Evolutionary conservation across 352 stramenopile species (phyloP).

Genomic region (Phytophthora crassamura): DNA sequence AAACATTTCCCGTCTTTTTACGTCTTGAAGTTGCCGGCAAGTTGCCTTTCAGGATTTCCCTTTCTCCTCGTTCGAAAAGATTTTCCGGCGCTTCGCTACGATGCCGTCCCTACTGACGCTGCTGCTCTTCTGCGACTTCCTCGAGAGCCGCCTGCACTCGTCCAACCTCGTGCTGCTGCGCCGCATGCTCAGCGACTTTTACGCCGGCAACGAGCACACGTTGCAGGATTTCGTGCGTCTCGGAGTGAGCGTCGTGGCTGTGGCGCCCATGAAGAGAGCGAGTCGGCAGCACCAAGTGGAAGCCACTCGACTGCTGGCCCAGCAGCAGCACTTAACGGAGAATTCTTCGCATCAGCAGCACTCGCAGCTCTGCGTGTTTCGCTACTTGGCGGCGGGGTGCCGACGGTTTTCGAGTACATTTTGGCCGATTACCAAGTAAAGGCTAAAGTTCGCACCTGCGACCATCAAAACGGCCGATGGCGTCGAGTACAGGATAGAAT

Average conservation of each 20-base stretch:
- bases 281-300: slow-evolving; percentile 1
- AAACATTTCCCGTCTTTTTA: no score
- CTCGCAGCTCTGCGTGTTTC: slow-evolving; percentile 11
- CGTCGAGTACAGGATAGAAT: no score
- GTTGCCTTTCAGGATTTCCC: no score
- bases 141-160: slow-evolving; percentile 40
- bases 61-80: no score
- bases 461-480: no score
- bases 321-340: neutral
- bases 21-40: no score
- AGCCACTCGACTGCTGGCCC: slow-evolving; percentile 23
- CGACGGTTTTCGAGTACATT: no score
- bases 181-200: slow-evolving; percentile 40
- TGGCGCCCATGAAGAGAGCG: slow-evolving; percentile 34
- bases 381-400: no score
- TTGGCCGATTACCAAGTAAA: no score
- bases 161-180: slow-evolving; percentile 36
- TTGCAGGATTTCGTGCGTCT: slow-evolving; percentile 45
- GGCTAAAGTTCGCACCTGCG: no score
- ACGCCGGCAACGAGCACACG: slow-evolving; percentile 31
- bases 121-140: slow-evolving; percentile 43
- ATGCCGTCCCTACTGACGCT: slow-evolving; percentile 18
- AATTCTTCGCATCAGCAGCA: neutral
- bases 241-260: slow-evolving; percentile 35
- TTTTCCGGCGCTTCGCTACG: no score